Evolutionary conservation across 495 filamentous ascomycete genomes (phyloP), one percentile per base, ranked within the genome.

Genomic region (Friedmanniomyces endolithicus): DNA sequence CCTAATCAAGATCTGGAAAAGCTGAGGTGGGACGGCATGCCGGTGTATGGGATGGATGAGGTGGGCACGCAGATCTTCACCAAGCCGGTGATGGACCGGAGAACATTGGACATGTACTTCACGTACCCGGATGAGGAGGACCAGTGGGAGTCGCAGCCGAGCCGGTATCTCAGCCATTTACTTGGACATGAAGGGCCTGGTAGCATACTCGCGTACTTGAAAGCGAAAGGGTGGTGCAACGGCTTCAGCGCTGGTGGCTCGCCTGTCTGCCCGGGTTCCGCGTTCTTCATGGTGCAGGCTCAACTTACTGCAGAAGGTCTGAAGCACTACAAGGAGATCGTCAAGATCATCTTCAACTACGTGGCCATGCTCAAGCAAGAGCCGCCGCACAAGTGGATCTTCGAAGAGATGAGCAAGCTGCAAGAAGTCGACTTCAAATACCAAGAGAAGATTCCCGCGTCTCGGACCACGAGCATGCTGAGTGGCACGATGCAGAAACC

Each of bases 181-280:
- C 90, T 99, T 58, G 92, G 92, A 14, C 94, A 99, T 58, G 92
- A 99, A 68, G 92, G 92, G 0, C 92, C 92, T 8, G 92, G 92
- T 1, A 96, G 92, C 71, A 90, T 99, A 60, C 80, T 99, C 67
- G 83, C 92, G 0, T 90, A 95, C 66, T 78, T 95, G 65, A 99
- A 97, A 70, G 83, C 80, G 22, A 95, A 94, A 68, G 92, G 94
- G 41, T 97, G 89, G 94, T 88, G 85, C 11, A 95, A 94, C 70
- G 82, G 81, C 1, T 72, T 99, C 11, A 83, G 81, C 55, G 87
- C 90, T 50, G 92, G 90, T 35, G 75, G 79, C 22, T 82, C 80
- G 64, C 72, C 81, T 2, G 71, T 94, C 23, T 90, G 88, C 62
- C 86, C 89, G 4, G 92, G 90, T 23, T 79, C 86, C 0, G 86